Conservation (phyloP, 176 grass and related monocot genomes). For the Juncus inflexus region DNA sequence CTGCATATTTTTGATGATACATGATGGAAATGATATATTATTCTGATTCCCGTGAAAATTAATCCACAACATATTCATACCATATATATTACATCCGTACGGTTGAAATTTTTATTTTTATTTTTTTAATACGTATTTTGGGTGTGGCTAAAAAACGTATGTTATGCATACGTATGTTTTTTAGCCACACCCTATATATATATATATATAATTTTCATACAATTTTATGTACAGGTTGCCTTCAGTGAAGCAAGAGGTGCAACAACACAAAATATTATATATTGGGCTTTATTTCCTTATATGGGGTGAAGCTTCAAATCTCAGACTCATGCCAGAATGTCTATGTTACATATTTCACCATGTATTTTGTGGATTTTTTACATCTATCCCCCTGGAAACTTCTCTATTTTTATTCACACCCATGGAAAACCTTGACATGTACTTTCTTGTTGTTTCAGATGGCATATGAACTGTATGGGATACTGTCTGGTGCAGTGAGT, state of each 20-base stretch:
- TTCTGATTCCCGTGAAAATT: too few relatives aligned
- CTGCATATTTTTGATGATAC: too few relatives aligned
- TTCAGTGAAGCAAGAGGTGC: conserved; percentile 89
- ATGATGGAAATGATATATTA: too few relatives aligned
- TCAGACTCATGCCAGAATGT: conserved; percentile 93
- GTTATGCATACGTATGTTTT: too few relatives aligned
- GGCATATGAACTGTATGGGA: conserved; percentile 94
- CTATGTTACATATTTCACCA: conserved; percentile 94
- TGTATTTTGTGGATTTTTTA: conserved; percentile 34
- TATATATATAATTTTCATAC: too few relatives aligned
- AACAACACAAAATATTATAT: conserved; percentile 96
- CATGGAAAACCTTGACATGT: not conserved
- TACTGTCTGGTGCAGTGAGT: conserved; percentile 81
- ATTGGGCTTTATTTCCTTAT: conserved; percentile 95
- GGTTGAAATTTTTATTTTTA: not conserved
- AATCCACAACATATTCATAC: too few relatives aligned
- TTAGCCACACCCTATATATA: too few relatives aligned
- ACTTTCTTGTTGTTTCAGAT: conserved; percentile 63
- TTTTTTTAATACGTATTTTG: not conserved
- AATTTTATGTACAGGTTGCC: conserved; percentile 47
- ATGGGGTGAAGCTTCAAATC: conserved; percentile 95
- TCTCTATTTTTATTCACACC: not conserved
- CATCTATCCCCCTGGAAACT: conserved; percentile 1
- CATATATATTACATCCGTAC: too few relatives aligned
- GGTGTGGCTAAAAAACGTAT: too few relatives aligned